Evolutionary conservation across 108 stramenopile species (phyloP).

Genomic region (Cyclostephanos tholiformis): DNA sequence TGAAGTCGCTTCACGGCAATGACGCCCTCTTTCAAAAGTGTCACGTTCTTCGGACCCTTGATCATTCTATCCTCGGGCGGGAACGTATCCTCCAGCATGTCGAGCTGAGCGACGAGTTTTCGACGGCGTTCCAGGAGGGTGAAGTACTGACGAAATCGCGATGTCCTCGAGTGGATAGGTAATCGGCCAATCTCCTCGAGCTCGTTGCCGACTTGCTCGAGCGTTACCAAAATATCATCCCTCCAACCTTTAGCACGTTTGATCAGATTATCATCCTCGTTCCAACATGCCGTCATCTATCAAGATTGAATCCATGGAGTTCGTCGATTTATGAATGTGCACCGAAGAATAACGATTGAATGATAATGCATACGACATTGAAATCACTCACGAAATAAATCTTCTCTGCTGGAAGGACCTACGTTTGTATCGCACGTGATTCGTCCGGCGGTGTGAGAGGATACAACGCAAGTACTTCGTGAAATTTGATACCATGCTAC

Average conservation of each 20-base stretch:
- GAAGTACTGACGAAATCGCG: not conserved
- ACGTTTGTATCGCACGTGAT: not conserved
- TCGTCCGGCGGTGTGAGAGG: not conserved
- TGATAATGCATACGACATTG: not conserved
- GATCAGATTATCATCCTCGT: not conserved
- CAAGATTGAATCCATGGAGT: not conserved
- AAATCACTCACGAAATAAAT: slow-evolving; percentile 4
- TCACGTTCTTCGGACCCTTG: not conserved
- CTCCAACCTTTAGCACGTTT: not conserved
- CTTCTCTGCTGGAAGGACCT: slow-evolving; percentile 2
- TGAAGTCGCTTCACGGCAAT: not conserved
- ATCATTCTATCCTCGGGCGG: not conserved
- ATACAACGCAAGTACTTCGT: not conserved
- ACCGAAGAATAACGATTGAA: not conserved
- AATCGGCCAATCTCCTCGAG: not conserved
- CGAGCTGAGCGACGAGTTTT: not conserved
- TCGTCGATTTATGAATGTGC: not conserved
- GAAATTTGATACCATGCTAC: not conserved
- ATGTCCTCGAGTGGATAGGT: not conserved
- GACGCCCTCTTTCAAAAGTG: not conserved
- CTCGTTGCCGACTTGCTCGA: not conserved
- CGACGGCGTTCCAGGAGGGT: not conserved
- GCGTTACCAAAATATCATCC: not conserved
- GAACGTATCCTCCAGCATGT: slow-evolving; percentile 1
- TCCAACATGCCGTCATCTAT: slow-evolving; percentile 5